These are phyloP conservation scores for Hansfordia pulvinata DNA, from an alignment of 2,329 filamentous ascomycete species.

Conservation along the genomic window DNA sequence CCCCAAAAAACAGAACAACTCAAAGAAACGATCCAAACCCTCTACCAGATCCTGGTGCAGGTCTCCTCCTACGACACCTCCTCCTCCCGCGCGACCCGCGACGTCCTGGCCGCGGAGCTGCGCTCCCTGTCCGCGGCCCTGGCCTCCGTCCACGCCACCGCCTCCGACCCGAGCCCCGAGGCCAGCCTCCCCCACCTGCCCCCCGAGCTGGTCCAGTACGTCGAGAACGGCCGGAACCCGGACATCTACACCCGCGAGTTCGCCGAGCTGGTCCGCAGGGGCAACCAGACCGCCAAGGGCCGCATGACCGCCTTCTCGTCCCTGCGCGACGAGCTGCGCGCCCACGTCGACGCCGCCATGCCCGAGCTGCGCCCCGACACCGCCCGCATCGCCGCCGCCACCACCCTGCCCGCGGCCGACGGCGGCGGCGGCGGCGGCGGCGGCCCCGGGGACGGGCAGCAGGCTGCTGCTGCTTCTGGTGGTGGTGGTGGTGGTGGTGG, in stretches of 20 bases:
- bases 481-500: slow-evolving; percentile 1
- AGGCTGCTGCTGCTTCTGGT: slow-evolving; percentile 1
- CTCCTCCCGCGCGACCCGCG: slow-evolving; percentile 27
- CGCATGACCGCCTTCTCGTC: slow-evolving; percentile 46
- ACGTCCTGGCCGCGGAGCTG: slow-evolving; percentile 42
- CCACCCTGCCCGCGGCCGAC: too few species aligned
- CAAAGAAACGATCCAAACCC: slow-evolving; percentile 19
- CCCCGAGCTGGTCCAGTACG: slow-evolving; percentile 52
- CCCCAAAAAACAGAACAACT: slow-evolving; percentile 13
- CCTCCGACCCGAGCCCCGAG: slow-evolving; percentile 18
- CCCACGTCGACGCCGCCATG: slow-evolving; percentile 41
- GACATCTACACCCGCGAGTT: slow-evolving; percentile 66
- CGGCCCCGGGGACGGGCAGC: neutral
- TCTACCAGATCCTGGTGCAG: slow-evolving; percentile 34
- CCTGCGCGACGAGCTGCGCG: slow-evolving; percentile 50
- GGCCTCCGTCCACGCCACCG: slow-evolving; percentile 23
- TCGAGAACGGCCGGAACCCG: slow-evolving; percentile 58
- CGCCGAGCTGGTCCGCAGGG: slow-evolving; percentile 51
- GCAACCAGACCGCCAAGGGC: slow-evolving; percentile 54
- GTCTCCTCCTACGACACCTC: slow-evolving; percentile 42
- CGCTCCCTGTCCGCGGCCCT: slow-evolving; percentile 24
- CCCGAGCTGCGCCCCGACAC: slow-evolving; percentile 45
- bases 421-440: neutral
- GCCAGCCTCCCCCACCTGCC: slow-evolving; percentile 36
- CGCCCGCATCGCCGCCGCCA: slow-evolving; percentile 31